These are phyloP conservation scores for Hericium alpestre DNA, from an alignment of 768 basidiomycete genomes.

Conservation along the genomic window DNA sequence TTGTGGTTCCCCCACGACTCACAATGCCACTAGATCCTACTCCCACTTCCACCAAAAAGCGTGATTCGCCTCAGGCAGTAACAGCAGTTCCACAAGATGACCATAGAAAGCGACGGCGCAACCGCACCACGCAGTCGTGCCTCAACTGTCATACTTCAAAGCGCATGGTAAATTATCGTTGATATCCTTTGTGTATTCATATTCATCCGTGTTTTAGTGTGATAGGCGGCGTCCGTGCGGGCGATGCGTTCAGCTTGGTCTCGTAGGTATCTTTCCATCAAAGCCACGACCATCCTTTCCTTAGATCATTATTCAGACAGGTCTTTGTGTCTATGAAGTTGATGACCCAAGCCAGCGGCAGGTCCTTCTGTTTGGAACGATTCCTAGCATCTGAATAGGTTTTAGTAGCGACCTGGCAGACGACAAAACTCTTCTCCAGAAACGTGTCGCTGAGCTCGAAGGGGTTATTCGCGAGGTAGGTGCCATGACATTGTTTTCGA, in stretches of 20 bases:
- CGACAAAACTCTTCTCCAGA: constrained; percentile 55
- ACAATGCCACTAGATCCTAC: not conserved
- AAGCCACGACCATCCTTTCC: not conserved
- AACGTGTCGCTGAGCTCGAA: constrained; percentile 73
- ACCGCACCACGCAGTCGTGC: constrained; percentile 65
- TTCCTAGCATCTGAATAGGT: not conserved
- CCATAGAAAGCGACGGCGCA: constrained; percentile 54
- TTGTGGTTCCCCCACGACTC: no score
- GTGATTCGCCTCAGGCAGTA: constrained; percentile 14
- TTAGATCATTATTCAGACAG: constrained; percentile 37
- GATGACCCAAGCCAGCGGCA: constrained; percentile 59
- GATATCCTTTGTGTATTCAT: not conserved
- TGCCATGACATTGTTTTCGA: not conserved
- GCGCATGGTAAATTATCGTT: constrained; percentile 43
- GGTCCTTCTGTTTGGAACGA: constrained; percentile 16
- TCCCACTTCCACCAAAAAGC: constrained; percentile 20
- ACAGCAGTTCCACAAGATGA: constrained; percentile 32
- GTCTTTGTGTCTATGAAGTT: constrained; percentile 76
- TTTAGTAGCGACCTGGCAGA: constrained; percentile 31
- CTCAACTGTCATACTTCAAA: constrained; percentile 67
- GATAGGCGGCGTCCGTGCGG: constrained; percentile 39
- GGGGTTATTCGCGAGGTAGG: constrained; percentile 71
- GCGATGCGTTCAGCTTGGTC: constrained; percentile 31
- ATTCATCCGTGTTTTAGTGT: constrained; percentile 21
- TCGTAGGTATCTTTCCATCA: constrained; percentile 20